Percentiles rank a stretch among this genome's conserved stretches.
phyloP scores from a whole-genome alignment of 2,329 filamentous ascomycete species.

The Diaporthe sp. region DNA sequence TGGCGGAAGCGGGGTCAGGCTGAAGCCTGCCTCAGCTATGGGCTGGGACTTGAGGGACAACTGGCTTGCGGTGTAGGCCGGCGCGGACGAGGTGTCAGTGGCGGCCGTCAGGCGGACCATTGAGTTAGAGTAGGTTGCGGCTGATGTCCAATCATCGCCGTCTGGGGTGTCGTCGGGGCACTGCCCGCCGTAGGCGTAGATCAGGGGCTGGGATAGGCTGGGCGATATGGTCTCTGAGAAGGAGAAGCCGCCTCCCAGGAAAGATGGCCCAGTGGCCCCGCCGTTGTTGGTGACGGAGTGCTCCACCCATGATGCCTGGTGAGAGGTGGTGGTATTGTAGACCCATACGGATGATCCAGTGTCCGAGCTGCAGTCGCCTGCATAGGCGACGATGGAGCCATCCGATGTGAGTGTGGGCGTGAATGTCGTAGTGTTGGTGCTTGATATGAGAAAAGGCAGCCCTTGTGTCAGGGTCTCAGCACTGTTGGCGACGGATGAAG shows the following conservation, averaged over 20 bases:
- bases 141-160: conserved; percentile 72
- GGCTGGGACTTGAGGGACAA: conserved; percentile 71
- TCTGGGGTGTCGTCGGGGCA: conserved; percentile 69
- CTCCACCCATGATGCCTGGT: conserved; percentile 60
- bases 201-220: conserved; percentile 64
- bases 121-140: conserved; percentile 83
- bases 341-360: conserved; percentile 75
- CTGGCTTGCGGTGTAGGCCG: conserved; percentile 54
- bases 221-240: conserved; percentile 76
- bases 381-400: conserved; percentile 80
- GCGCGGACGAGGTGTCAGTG: conserved; percentile 45
- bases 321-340: conserved; percentile 63
- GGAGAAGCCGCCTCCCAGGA: conserved; percentile 70
- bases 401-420: conserved; percentile 75
- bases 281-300: conserved; percentile 47
- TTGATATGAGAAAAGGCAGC: conserved; percentile 73
- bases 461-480: conserved; percentile 62
- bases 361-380: conserved; percentile 77
- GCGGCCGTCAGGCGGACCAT: conserved; percentile 78
- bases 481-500: conserved; percentile 59
- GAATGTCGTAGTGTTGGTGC: conserved; percentile 69
- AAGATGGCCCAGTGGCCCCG: conserved; percentile 58
- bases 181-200: conserved; percentile 93
- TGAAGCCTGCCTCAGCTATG: conserved; percentile 88
- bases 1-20: conserved; percentile 79